Base-by-base conservation (phyloP, 1,139 yeast species). In the Lodderomyces jiufengensis region DNA sequence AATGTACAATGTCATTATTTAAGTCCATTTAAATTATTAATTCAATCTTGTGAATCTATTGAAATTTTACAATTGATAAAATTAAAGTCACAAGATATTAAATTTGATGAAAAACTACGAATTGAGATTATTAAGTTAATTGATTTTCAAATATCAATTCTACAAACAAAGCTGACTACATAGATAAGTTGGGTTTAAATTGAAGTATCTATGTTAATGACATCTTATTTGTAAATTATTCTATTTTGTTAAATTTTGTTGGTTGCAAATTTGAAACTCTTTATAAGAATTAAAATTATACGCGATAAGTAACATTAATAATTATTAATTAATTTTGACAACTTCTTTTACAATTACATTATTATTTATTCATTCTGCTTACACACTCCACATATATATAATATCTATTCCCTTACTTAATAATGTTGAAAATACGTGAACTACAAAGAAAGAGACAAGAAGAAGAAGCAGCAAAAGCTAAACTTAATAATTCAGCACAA, bases 361-460 rank as follows among this genome's bases (percentile, higher is more conserved):
- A 22, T 36, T 23, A 21, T 12, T 20, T 22, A 32, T 18, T n/a
- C 10, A 25, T n/a, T n/a, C 27, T 14, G 12, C n/a, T n/a, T n/a
- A n/a, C n/a, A n/a, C n/a, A n/a, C n/a, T n/a, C n/a, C n/a, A n/a
- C n/a, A n/a, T n/a, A n/a, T n/a, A n/a, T n/a, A n/a, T n/a, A n/a
- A n/a, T n/a, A n/a, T n/a, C n/a, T n/a, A n/a, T n/a, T n/a, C n/a
- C n/a, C 6, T 12, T n/a, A 18, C 5, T 12, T 34, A 29, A 12
- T 9, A 46, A 47, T 47, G 82, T 53, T 78, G 31, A 78, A 77
- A 57, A 67, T 78, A 36, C 77, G 83, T 42, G 78, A 75, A 48
- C 57, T 78, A 29, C 83, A 78, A 50, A 73, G 73, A 57, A 73
- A 76, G 55, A 75, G 73, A 49, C 80, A 76, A 43, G 69, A 73